A percentile compares a stretch with the other conserved stretches of the same genome.
Conservation (phyloP, 495 filamentous ascomycete species). For the Umbilicaria muhlenbergii region DNA sequence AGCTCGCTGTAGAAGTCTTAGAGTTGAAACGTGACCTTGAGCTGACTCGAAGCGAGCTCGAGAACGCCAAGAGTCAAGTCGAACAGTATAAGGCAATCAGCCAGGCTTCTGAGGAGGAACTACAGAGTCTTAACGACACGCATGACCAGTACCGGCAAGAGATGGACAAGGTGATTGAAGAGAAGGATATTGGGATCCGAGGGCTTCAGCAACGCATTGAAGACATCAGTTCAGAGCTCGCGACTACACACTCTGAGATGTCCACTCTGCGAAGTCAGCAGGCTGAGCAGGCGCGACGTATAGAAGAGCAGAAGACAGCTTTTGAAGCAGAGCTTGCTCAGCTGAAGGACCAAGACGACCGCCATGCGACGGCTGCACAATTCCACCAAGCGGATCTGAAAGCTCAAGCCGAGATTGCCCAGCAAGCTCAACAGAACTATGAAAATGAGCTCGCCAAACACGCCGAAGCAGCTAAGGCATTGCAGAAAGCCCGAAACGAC, state of each 20-base stretch:
- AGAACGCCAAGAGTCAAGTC: conserved; percentile 59
- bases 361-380: conserved; percentile 56
- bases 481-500: conserved; percentile 64
- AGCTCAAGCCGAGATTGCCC: conserved; percentile 82
- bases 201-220: conserved; percentile 70
- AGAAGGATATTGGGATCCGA: conserved; percentile 60
- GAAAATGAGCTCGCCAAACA: conserved; percentile 89
- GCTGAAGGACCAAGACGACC: conserved; percentile 72
- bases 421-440: conserved; percentile 86
- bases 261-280: conserved; percentile 61
- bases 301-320: conserved; percentile 63
- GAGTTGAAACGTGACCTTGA: conserved; percentile 75
- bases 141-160: conserved; percentile 78
- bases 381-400: conserved; percentile 83
- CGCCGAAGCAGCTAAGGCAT: conserved; percentile 70
- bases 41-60: conserved; percentile 55
- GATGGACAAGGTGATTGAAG: conserved; percentile 52
- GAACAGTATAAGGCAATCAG: conserved; percentile 86
- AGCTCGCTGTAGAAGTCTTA: conserved; percentile 63
- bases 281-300: conserved; percentile 50
- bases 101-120: conserved; percentile 73
- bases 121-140: conserved; percentile 60
- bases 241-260: conserved; percentile 63
- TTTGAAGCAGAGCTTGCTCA: conserved; percentile 64
- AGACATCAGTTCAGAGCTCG: conserved; percentile 67